Evolutionary conservation across 345 rosid species (phyloP).

Genomic region (Brassica cretica): DNA sequence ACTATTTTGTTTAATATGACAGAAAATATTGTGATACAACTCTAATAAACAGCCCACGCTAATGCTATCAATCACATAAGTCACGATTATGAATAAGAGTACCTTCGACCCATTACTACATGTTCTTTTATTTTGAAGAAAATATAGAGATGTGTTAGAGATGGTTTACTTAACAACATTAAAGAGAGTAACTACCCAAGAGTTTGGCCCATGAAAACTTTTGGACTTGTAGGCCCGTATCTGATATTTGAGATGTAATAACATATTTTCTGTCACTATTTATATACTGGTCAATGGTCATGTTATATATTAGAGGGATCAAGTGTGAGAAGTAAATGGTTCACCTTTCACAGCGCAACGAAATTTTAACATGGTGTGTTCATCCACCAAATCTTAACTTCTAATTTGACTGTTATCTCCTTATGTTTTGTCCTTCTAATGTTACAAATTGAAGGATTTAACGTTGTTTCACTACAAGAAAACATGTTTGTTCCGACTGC

Average conservation of each 20-base stretch:
- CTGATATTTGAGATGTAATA: no score
- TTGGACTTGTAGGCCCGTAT: background rate
- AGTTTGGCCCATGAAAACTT: background rate
- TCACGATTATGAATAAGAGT: background rate
- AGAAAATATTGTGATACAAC: background rate
- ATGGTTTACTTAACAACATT: no score
- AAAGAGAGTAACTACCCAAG: background rate
- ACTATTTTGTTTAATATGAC: background rate
- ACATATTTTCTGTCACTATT: background rate
- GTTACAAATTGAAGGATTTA: background rate
- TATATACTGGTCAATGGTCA: background rate
- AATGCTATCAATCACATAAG: background rate
- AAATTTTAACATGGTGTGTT: background rate
- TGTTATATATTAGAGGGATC: background rate
- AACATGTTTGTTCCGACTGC: no score
- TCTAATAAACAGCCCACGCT: background rate
- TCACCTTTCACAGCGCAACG: background rate
- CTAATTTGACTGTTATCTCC: background rate
- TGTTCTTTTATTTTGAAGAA: no score
- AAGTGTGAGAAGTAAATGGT: background rate
- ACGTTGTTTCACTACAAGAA: no score
- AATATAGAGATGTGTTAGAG: no score
- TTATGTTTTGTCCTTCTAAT: background rate
- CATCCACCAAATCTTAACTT: background rate
- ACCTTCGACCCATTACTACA: background rate